Base-by-base conservation (phyloP, 192 early-diverging fungal species). In the Coemansia sp. region DNA sequence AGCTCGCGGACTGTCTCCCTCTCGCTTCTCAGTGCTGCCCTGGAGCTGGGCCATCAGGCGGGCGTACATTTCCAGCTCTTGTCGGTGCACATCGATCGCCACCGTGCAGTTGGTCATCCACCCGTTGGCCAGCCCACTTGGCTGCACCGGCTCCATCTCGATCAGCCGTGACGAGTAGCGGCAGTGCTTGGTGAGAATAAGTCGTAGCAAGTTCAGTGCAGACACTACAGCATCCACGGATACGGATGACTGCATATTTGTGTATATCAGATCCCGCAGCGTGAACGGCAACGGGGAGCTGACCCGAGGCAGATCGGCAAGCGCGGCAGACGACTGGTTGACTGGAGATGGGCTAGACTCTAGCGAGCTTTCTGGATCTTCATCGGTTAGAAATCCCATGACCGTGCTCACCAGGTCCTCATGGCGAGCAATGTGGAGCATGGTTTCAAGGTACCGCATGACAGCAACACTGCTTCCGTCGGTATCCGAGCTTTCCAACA, bases 391-490 rank as follows among this genome's bases (percentile, higher is more conserved):
- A 64, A 94, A 95, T 5, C 83, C 83, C 45, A 89, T 80, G 5
- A 96, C 72, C 0, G 89, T 60, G 28, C 87, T 80, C 6, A 87
- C 83, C 53, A 95, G 61, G 26, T 87, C 83, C 32, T 91, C 85
- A 51, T 86, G 87, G 32, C 92, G 82, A 9, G 90, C 61, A 0
- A 82, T 80, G 31, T 87, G 85, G 6, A 94, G 67, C 64, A 96
- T 91, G 46, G 88, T 64, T 52, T 91, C 86, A 42, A 98, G 81
- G 50, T 98, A 98, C 52, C 84, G 89, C 62, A 98, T 88, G 1
- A 90, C 85, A 2, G 93, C 87, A 0, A 93, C 89, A 14, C 92
- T 87, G 51, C 88, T 90, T 5, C 92, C 93, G 66, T 98, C 93
- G 17, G 86, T 89, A 69, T 98, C 95, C 0, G 91, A 93, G 66